These are phyloP conservation scores for Nidula microcarpa DNA, from an alignment of 768 basidiomycete species.

Conservation along the genomic window DNA sequence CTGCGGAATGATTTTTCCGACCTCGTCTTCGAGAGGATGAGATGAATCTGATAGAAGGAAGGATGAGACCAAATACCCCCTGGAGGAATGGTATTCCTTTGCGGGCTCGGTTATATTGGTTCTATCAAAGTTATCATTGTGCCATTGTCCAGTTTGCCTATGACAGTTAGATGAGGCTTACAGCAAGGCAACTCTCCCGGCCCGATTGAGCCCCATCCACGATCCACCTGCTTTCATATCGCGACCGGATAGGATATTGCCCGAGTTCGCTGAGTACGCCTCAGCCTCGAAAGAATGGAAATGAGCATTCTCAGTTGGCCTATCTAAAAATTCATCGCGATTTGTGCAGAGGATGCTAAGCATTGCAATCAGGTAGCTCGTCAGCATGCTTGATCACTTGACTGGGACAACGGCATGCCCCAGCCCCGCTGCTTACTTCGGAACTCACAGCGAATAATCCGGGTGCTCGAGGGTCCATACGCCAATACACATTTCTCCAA, in stretches of 20 bases:
- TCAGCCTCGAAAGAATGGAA: slow-evolving; percentile 62
- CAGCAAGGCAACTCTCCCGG: slow-evolving; percentile 71
- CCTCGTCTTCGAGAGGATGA: slow-evolving; percentile 44
- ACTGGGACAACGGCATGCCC: no score
- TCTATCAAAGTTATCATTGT: slow-evolving; percentile 34
- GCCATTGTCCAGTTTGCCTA: slow-evolving; percentile 5
- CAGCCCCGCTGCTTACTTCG: no score
- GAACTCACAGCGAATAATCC: slow-evolving; percentile 73
- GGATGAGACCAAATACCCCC: slow-evolving; percentile 65
- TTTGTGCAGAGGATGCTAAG: slow-evolving; percentile 73
- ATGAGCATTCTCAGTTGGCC: slow-evolving; percentile 62
- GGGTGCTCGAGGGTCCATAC: slow-evolving; percentile 76
- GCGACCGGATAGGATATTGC: slow-evolving; percentile 65
- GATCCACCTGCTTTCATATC: slow-evolving; percentile 75
- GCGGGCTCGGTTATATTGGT: slow-evolving; percentile 83
- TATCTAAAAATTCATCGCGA: slow-evolving; percentile 68
- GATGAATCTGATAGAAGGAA: slow-evolving; percentile 58
- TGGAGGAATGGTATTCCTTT: slow-evolving; percentile 47
- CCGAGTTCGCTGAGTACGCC: slow-evolving; percentile 16
- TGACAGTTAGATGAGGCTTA: slow-evolving; percentile 22
- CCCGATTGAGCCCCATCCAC: slow-evolving; percentile 71
- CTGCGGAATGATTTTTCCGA: slow-evolving; percentile 39
- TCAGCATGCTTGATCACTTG: no score
- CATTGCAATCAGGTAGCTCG: no score
- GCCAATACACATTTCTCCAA: slow-evolving; percentile 65